Conservation (phyloP, 768 basidiomycete species). For the Russula dissimulans region DNA sequence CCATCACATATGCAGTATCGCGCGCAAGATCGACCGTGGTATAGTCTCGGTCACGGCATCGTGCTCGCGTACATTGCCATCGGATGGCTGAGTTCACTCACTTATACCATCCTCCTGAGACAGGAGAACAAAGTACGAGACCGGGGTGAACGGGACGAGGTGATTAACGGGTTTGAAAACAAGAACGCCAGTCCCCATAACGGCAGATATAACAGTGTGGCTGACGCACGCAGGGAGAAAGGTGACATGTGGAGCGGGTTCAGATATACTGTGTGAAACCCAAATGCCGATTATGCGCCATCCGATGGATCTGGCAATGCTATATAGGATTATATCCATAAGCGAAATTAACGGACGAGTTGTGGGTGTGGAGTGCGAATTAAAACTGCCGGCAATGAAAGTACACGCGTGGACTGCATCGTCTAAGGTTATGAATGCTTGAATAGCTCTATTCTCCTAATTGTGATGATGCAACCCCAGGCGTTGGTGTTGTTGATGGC, state of each 20-base stretch:
- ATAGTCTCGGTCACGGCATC: background rate
- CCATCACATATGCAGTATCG: background rate
- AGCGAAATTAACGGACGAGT: background rate
- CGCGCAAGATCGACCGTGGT: background rate
- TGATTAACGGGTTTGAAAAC: conserved; percentile 32
- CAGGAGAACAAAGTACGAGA: conserved; percentile 52
- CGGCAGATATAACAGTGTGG: background rate
- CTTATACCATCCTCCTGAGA: conserved; percentile 28
- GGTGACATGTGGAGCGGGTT: conserved; percentile 76
- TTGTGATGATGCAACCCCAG: conserved; percentile 41
- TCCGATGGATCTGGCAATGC: background rate
- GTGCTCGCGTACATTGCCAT: background rate
- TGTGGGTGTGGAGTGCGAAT: background rate
- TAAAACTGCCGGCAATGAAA: conserved; percentile 2
- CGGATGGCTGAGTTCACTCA: background rate
- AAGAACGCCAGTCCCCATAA: background rate
- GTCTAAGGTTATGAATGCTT: conserved; percentile 1
- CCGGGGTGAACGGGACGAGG: conserved; percentile 55
- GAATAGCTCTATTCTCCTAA: conserved; percentile 25
- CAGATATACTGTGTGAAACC: conserved; percentile 43
- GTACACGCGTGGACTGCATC: background rate
- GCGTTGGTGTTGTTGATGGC: conserved; percentile 31
- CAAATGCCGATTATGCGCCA: background rate
- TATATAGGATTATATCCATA: background rate
- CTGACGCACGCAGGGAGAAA: conserved; percentile 28